Base-by-base conservation (phyloP, 2,329 filamentous ascomycete genomes). In the Aspergillus pseudonomiae region DNA sequence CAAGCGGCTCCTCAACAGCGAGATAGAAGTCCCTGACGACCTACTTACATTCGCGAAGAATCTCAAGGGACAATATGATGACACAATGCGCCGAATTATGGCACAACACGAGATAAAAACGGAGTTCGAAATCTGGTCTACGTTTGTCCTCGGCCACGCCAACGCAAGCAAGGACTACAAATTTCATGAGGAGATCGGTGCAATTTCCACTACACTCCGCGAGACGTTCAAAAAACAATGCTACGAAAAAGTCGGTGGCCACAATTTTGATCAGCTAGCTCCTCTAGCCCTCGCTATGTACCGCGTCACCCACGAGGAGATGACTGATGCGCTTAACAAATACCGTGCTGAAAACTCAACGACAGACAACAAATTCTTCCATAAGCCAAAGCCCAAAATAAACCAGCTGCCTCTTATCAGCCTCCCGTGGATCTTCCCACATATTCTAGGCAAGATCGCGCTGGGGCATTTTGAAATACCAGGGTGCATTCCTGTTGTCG, bases 81-180 rank as follows among this genome's bases (percentile, higher is more conserved):
- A 85, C 19, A 85, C 88, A 0, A 84, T 98, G 71, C 87, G 86
- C 14, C 87, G 93, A 0, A 83, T 97, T 61, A 94, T 98, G 88
- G 90, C 88, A 1, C 94, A 97, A 71, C 88, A 93, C 68, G 90
- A 91, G 50, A 91, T 98, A 61, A 79, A 82, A 21, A 96, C 91
- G 0, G 95, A 99, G 71, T 97, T 97, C 68, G 95, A 99, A 77
- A 86, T 96, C 12, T 97, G 90, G 88, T 90, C 93, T 0, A 89
- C 92, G 0, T 98, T 97, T 75, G 87, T 94, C 2, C 82, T 98
- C 63, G 85, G 86, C 1, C 92, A 91, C 72, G 91, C 91, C 10
- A 84, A 87, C 0, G 85, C 92, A 30, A 88, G 86, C 39, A 86
- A 84, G 10, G 92, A 95, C 67, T 98, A 96, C 81, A 96, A 95